Conservation (phyloP, 2,329 filamentous ascomycete species). For the Bipolaris zeicola region DNA sequence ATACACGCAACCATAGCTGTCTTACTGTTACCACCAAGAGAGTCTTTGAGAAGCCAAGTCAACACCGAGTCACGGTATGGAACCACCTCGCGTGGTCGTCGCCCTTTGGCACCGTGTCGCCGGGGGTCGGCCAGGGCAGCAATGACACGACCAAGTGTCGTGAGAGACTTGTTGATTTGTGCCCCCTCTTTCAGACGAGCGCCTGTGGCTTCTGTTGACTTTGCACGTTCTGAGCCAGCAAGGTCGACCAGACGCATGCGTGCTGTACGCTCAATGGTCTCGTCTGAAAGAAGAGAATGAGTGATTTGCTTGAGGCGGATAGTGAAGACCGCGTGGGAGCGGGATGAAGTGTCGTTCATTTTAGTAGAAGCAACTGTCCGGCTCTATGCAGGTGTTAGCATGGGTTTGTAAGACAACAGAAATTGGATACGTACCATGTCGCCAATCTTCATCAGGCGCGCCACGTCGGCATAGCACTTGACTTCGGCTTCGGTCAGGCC, state of each 20-base stretch:
- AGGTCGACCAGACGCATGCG: constrained; percentile 94
- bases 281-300: constrained; percentile 95
- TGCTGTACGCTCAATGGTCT: constrained; percentile 92
- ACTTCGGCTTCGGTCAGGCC: constrained; percentile 93
- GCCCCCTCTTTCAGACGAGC: constrained; percentile 89
- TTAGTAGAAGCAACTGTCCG: constrained; percentile 92
- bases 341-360: constrained; percentile 98
- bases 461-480: constrained; percentile 82
- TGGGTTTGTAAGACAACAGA: not conserved
- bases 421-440: constrained; percentile 60
- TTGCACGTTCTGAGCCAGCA: constrained; percentile 92
- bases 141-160: constrained; percentile 93
- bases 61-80: constrained; percentile 90
- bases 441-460: constrained; percentile 87
- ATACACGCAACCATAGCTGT: constrained; percentile 99
- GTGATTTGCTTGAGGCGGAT: constrained; percentile 98
- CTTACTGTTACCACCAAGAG: constrained; percentile 93
- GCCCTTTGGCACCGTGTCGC: constrained; percentile 46
- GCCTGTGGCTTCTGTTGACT: constrained; percentile 93
- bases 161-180: constrained; percentile 99
- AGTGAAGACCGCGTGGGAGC: constrained; percentile 96
- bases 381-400: constrained; percentile 53
- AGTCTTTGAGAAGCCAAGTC: constrained; percentile 92
- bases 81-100: constrained; percentile 67
- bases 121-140: constrained; percentile 81